These are phyloP conservation scores for Dipteronia dyeriana DNA, from an alignment of 345 rosid genomes.

Conservation along the genomic window DNA sequence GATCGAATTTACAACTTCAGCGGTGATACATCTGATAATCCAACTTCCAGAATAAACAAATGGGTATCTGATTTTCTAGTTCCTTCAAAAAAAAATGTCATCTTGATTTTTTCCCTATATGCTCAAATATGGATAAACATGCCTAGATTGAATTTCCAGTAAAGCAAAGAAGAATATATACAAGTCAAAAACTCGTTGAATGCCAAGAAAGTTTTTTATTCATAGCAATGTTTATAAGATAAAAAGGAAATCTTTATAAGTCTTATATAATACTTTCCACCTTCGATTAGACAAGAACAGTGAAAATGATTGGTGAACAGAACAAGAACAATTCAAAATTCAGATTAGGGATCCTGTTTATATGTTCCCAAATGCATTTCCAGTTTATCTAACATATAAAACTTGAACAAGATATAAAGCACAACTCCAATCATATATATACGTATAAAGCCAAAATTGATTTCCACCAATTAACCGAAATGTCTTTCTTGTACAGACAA, in stretches of 20 bases:
- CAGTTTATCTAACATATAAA: constrained; percentile 19
- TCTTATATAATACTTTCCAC: neutral
- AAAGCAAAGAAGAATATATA: neutral
- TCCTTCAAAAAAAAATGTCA: neutral
- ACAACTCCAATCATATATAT: constrained; percentile 14
- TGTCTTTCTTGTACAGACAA: constrained; percentile 13
- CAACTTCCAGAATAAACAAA: neutral
- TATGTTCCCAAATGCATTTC: constrained; percentile 26
- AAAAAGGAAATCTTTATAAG: neutral
- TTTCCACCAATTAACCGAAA: constrained; percentile 24
- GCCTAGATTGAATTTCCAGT: neutral
- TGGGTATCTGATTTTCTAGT: neutral
- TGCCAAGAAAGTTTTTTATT: neutral
- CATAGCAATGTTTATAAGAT: neutral
- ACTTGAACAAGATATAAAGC: constrained; percentile 16
- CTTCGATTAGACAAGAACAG: constrained; percentile 9
- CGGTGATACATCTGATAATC: neutral
- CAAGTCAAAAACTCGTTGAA: neutral
- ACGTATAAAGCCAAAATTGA: neutral
- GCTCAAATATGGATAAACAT: neutral
- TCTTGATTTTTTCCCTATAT: neutral
- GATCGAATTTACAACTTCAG: neutral
- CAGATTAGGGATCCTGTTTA: constrained; percentile 42
- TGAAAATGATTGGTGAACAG: constrained; percentile 20
- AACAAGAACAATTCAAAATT: constrained; percentile 1